Conservation (phyloP, 148 eudicot species). For the Talinum fruticosum region DNA sequence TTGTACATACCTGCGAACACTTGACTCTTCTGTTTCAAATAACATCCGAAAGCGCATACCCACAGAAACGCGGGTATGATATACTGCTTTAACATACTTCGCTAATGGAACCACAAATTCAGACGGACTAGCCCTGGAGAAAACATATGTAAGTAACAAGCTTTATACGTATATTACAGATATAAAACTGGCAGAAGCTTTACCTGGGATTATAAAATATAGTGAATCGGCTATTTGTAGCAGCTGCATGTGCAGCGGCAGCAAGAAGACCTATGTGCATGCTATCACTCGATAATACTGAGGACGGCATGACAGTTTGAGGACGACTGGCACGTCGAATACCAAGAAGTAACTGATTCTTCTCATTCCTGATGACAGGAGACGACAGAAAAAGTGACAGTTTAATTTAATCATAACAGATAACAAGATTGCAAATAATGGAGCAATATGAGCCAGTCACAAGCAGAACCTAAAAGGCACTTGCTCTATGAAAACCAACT, state of each 20-base stretch:
- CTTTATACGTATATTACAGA: not conserved
- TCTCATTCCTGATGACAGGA: slow-evolving; percentile 51
- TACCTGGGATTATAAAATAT: slow-evolving; percentile 77
- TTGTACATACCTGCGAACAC: slow-evolving; percentile 59
- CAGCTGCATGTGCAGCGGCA: slow-evolving; percentile 84
- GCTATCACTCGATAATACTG: slow-evolving; percentile 78
- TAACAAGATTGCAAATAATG: not conserved
- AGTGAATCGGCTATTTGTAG: slow-evolving; percentile 77
- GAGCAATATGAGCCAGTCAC: not conserved
- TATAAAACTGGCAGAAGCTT: not conserved
- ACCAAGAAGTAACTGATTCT: slow-evolving; percentile 66
- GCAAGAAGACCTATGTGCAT: slow-evolving; percentile 88
- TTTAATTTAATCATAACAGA: not conserved
- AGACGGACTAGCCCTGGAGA: slow-evolving; percentile 70
- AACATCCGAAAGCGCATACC: slow-evolving; percentile 87
- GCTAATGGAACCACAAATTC: slow-evolving; percentile 74
- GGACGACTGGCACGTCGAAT: slow-evolving; percentile 78
- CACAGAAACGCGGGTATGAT: slow-evolving; percentile 72
- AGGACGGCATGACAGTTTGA: slow-evolving; percentile 76
- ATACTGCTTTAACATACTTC: slow-evolving; percentile 66
- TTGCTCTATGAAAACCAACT: slow-evolving; percentile 2
- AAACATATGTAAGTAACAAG: not conserved
- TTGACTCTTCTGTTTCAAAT: slow-evolving; percentile 79
- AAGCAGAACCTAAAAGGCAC: not conserved
- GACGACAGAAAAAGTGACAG: not conserved